Base-by-base conservation (phyloP, 441 rosid genomes). In the Capsella rubella region DNA sequence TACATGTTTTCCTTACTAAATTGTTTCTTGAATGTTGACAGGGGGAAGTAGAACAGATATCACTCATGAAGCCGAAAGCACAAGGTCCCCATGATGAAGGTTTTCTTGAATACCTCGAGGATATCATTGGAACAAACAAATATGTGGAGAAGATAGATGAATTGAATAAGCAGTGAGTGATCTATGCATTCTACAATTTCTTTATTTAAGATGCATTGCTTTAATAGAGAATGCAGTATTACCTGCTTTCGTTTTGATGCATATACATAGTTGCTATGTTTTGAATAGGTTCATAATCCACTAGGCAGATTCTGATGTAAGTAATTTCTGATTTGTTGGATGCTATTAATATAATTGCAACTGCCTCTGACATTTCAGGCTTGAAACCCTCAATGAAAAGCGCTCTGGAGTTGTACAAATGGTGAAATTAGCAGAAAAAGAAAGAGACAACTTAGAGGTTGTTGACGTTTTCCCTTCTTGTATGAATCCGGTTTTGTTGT, bases 1-100 rank as follows among this genome's bases (percentile, higher is more conserved):
- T 73, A 14, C 34, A 51, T 82, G 58, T 42, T 3, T 58, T 3
- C 39, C 27, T 58, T 54, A 43, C 43, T 52, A 40, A 11, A 25
- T 60, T 72, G 46, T 35, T 60, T 69, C 58, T 54, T 79, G 54
- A 56, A 57, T 73, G 73, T 73, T 74, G 43, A 73, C 82, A 95
- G 99, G 99, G 98, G 71, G 99, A 95, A 83, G 98, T 95, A 10
- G 99, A 95, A 84, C 98, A 95, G 83, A 95, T 95, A 84, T 95
- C 99, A 27, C 84, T 95, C 74, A 95, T 95, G 99, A 95, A 89
- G 79, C 97, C 97, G 3, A 95, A 95, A 79, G 88, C 96, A 73
- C 98, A 95, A 82, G 96, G 97, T 70, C 97, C 91, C 9, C 98
- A 91, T 79, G 99, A 95, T 80, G 99, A 95, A 84, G 99, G 99